phyloP scores from a whole-genome alignment of 257 asterid genomes.

The Anisodus acutangulus region DNA sequence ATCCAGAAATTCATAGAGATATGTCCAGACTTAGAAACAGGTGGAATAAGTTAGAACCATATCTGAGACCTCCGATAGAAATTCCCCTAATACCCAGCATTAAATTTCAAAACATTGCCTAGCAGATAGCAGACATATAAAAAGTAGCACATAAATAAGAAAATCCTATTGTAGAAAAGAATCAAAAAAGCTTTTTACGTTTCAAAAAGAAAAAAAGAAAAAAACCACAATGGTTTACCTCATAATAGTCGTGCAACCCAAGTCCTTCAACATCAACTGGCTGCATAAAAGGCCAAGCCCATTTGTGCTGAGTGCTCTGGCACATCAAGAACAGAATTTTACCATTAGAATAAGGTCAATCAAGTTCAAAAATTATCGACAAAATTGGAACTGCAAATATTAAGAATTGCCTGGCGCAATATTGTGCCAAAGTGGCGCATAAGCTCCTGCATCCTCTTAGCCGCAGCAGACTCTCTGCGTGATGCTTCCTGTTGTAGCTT shows the following conservation, averaged over 20 bases:
- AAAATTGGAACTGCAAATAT: constrained; percentile 8
- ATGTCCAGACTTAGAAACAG: not conserved
- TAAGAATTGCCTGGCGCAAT: constrained; percentile 73
- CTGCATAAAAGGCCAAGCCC: constrained; percentile 98
- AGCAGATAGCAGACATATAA: constrained; percentile 5
- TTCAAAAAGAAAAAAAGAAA: not conserved
- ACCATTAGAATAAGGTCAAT: constrained; percentile 7
- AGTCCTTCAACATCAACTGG: constrained; percentile 98
- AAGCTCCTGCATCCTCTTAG: constrained; percentile 98
- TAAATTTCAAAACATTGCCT: constrained; percentile 13
- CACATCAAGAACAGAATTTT: constrained; percentile 35
- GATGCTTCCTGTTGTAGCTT: constrained; percentile 87
- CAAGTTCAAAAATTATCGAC: constrained; percentile 12
- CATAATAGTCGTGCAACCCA: constrained; percentile 83
- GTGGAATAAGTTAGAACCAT: not conserved
- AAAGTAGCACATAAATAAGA: constrained; percentile 11
- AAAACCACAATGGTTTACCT: constrained; percentile 46
- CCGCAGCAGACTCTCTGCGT: constrained; percentile 85
- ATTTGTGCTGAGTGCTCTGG: constrained; percentile 93
- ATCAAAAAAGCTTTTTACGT: not conserved
- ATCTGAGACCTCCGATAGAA: constrained; percentile 12
- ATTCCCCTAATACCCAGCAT: not conserved
- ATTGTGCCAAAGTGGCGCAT: constrained; percentile 91
- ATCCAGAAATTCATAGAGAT: constrained; percentile 8
- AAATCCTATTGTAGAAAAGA: not conserved